Conservation (phyloP, 768 basidiomycete genomes). For the Coprinellus aureogranulatus region DNA sequence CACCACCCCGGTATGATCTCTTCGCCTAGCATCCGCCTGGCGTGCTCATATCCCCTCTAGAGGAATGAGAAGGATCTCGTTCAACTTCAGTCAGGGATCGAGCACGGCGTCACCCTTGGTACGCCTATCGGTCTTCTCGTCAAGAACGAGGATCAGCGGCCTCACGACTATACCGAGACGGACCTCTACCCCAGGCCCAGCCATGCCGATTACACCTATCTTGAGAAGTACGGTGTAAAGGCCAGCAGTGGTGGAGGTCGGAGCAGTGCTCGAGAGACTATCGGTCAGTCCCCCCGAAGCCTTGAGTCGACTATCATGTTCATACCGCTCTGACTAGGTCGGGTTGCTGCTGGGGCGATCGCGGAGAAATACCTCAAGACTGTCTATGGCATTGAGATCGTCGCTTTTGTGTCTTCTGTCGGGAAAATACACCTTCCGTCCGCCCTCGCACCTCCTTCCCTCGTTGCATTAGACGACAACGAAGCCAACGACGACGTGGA, state of each 20-base stretch:
- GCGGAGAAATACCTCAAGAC: conserved; percentile 91
- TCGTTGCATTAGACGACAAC: conserved; percentile 31
- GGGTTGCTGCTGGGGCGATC: conserved; percentile 97
- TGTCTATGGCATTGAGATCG: conserved; percentile 88
- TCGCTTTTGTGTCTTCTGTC: conserved; percentile 95
- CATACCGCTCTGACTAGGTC: conserved; percentile 45
- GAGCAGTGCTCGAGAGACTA: conserved; percentile 93
- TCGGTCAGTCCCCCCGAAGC: conserved; percentile 51
- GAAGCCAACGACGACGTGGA: conserved; percentile 61
- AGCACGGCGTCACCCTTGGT: conserved; percentile 92
- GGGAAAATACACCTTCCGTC: conserved; percentile 86
- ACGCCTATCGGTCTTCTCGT: conserved; percentile 97
- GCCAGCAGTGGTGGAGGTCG: conserved; percentile 96
- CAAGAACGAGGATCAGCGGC: conserved; percentile 96
- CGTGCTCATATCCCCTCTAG: conserved; percentile 35
- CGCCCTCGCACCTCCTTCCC: conserved; percentile 37
- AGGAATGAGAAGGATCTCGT: conserved; percentile 95
- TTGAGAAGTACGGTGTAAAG: conserved; percentile 96
- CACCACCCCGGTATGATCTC: conserved; percentile 80
- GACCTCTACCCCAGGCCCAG: conserved; percentile 96
- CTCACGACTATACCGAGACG: conserved; percentile 98
- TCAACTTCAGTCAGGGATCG: conserved; percentile 88
- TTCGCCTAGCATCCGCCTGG: background rate
- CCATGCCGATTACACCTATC: conserved; percentile 97
- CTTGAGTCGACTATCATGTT: background rate